These are phyloP conservation scores for Pyrenophora graminea DNA, from an alignment of 2,329 filamentous ascomycete genomes.

Conservation along the genomic window DNA sequence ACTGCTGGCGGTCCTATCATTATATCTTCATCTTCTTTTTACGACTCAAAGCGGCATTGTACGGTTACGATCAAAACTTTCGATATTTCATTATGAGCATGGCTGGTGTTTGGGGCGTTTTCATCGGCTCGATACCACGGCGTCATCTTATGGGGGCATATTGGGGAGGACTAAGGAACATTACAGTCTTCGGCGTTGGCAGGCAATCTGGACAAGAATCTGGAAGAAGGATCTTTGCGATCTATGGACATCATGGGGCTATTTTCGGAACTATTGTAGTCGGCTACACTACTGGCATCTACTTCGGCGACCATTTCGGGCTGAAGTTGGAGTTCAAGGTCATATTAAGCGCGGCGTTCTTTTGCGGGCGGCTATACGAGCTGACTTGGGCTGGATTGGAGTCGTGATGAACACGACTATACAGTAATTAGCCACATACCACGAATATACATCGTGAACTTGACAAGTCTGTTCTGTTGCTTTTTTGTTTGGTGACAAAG, in stretches of 20 bases:
- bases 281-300: slow-evolving; percentile 12
- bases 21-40: slow-evolving; percentile 4
- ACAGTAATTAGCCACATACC: slow-evolving; percentile 12
- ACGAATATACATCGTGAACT: neutral
- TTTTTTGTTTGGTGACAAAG: too few species aligned
- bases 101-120: slow-evolving; percentile 9
- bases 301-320: slow-evolving; percentile 10
- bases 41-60: slow-evolving; percentile 7
- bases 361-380: neutral
- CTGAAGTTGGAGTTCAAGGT: slow-evolving; percentile 17
- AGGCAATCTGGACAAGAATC: slow-evolving; percentile 28
- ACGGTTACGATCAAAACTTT: slow-evolving; percentile 9
- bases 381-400: neutral
- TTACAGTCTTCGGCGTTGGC: neutral
- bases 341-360: neutral
- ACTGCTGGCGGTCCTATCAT: neutral
- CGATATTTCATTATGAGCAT: slow-evolving; percentile 9
- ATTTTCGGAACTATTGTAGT: slow-evolving; percentile 1
- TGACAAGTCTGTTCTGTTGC: neutral
- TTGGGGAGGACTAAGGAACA: neutral
- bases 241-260: neutral
- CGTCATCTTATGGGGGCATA: slow-evolving; percentile 8
- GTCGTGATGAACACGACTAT: slow-evolving; percentile 19
- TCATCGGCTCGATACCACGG: slow-evolving; percentile 11
- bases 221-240: slow-evolving; percentile 27